A percentile compares a stretch with the other conserved stretches of the same genome.
These are phyloP conservation scores for Epichloe glyceriae DNA, from an alignment of 2,329 filamentous ascomycete species.

Conservation along the genomic window DNA sequence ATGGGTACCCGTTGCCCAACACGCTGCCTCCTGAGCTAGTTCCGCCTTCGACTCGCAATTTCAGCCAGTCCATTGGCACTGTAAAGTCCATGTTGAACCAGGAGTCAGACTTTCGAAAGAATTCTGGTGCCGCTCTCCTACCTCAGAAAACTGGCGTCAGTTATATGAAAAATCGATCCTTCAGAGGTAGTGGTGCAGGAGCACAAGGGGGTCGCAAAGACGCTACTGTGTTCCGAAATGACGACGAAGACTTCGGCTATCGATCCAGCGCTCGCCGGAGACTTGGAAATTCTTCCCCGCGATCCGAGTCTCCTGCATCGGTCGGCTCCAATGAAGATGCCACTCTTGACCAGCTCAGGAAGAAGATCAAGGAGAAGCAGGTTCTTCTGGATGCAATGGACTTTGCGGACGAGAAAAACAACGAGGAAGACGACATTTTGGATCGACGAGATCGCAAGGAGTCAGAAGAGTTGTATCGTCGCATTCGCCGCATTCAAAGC, in stretches of 20 bases:
- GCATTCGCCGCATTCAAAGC: constrained; percentile 81
- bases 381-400: constrained; percentile 92
- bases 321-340: constrained; percentile 66
- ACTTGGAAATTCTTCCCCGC: constrained; percentile 67
- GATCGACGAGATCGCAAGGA: constrained; percentile 85
- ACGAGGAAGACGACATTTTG: constrained; percentile 82
- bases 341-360: constrained; percentile 74
- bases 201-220: constrained; percentile 63
- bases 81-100: constrained; percentile 82
- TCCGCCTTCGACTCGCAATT: constrained; percentile 85
- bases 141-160: constrained; percentile 97
- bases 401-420: constrained; percentile 80
- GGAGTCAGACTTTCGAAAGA: constrained; percentile 82
- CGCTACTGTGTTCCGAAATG: constrained; percentile 92
- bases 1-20: constrained; percentile 84
- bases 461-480: constrained; percentile 84
- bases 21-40: constrained; percentile 83
- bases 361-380: constrained; percentile 89
- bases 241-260: constrained; percentile 86
- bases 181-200: constrained; percentile 51
- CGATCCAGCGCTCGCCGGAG: constrained; percentile 85
- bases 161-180: constrained; percentile 92
- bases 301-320: constrained; percentile 62
- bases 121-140: constrained; percentile 75
- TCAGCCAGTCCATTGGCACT: constrained; percentile 83